Conservation (phyloP, 1,284 basidiomycete species). For the Rhizoctonia solani region DNA sequence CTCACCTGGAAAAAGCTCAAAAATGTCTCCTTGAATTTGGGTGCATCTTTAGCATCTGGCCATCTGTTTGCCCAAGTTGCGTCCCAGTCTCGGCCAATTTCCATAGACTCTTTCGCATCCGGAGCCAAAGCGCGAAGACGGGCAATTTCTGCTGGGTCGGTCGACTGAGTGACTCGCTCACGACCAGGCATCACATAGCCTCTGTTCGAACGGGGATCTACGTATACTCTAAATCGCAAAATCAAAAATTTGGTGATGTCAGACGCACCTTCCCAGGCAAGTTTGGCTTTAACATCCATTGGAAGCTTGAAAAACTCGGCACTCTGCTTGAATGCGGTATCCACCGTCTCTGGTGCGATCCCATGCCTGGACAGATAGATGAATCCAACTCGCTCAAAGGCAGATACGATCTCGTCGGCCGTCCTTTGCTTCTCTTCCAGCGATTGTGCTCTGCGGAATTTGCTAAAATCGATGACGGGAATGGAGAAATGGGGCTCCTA, state of each 20-base stretch:
- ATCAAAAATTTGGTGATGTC: not conserved
- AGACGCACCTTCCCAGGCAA: conserved; percentile 64
- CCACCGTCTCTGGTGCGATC: conserved; percentile 57
- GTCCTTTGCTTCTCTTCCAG: conserved; percentile 56
- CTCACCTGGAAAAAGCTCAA: conserved; percentile 69
- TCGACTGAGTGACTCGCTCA: conserved; percentile 77
- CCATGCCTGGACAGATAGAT: conserved; percentile 74
- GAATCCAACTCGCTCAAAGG: conserved; percentile 68
- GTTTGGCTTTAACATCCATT: conserved; percentile 61
- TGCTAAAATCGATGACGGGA: conserved; percentile 77
- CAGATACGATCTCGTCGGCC: conserved; percentile 71
- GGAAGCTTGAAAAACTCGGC: conserved; percentile 73
- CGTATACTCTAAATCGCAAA: not conserved
- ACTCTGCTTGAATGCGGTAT: conserved; percentile 67
- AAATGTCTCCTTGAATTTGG: conserved; percentile 72
- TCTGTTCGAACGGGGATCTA: conserved; percentile 76
- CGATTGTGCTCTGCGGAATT: conserved; percentile 59
- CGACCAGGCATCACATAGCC: conserved; percentile 80
- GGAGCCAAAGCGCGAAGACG: conserved; percentile 70
- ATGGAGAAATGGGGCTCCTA: conserved; percentile 50
- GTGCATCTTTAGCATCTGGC: conserved; percentile 66
- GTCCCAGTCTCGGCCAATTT: conserved; percentile 70
- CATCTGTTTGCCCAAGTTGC: conserved; percentile 61
- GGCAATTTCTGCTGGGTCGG: conserved; percentile 71
- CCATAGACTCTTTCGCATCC: conserved; percentile 64